Evolutionary conservation across 2,329 filamentous ascomycete species (phyloP), one percentile per base, ranked within the genome.

Genomic region (Emergomyces africanus): DNA sequence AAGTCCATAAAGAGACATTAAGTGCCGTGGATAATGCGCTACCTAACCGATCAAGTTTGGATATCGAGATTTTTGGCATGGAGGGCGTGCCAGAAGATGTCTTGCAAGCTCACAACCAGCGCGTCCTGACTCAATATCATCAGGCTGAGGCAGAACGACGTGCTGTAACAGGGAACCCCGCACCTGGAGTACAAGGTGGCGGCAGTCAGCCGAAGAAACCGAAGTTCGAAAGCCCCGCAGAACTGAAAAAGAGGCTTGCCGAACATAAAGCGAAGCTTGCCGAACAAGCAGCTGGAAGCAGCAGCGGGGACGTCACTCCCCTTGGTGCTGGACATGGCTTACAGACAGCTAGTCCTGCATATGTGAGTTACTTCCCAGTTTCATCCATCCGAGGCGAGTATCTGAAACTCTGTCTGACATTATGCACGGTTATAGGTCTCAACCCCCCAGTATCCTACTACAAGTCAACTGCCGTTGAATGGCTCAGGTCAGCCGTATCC

Each of bases 11-110:
- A 74, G 91, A 96, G 72, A 88, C 86, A 35, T 81, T 97, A 55
- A 84, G 83, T 23, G 83, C 85, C 50, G 90, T 99, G 69, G 92
- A 96, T 67, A 96, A 97, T 79, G 90, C 94, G 55, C 81, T 96
- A 2, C 86, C 88, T 0, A 92, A 92, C 68, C 85, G 94, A 63
- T 84, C 89, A 64, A 87, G 87, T 61, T 83, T 95, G 61, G 90
- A 95, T 61, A 84, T 95, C 61, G 94, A 99, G 75, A 96, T 99
- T 68, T 99, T 97, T 71, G 94, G 92, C 69, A 96, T 96, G 89
- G 90, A 96, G 72, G 94, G 94, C 69, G 89, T 97, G 42, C 94
- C 94, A 2, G 87, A 90, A 60, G 89, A 96, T 60, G 82, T 95
- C 62, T 77, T 89, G 60, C 83, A 89, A 67, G 83, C 88, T 69